Conservation (phyloP, 1,284 basidiomycete genomes). For the Athelia psychrophila region DNA sequence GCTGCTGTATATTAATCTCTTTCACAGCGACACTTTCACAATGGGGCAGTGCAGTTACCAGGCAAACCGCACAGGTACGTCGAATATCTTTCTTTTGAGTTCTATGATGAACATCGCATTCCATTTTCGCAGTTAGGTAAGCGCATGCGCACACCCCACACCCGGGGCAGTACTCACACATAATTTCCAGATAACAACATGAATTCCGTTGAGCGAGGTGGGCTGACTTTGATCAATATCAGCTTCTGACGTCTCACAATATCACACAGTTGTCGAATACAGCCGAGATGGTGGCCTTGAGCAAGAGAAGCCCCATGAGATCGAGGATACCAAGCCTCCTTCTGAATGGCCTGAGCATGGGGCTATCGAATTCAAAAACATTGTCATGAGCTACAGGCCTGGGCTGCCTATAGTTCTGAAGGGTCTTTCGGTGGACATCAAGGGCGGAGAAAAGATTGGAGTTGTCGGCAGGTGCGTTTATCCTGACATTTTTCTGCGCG, state of each 20-base stretch:
- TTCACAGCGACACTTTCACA: slow-evolving; percentile 51
- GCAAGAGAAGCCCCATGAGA: slow-evolving; percentile 66
- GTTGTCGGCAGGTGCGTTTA: slow-evolving; percentile 51
- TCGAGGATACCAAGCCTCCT: slow-evolving; percentile 49
- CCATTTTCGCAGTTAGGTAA: too few relatives aligned
- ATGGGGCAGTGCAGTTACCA: slow-evolving; percentile 54
- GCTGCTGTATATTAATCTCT: too few relatives aligned
- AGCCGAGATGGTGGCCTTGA: slow-evolving; percentile 48
- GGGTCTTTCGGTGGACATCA: slow-evolving; percentile 51
- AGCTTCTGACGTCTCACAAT: slow-evolving; percentile 2
- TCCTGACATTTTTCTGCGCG: not conserved
- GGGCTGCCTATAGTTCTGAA: slow-evolving; percentile 58
- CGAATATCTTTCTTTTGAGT: slow-evolving; percentile 26
- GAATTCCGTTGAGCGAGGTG: slow-evolving; percentile 71
- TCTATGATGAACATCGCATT: too few relatives aligned
- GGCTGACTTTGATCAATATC: slow-evolving; percentile 10
- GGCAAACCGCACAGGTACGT: slow-evolving; percentile 65
- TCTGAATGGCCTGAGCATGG: slow-evolving; percentile 50
- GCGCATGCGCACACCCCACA: too few relatives aligned
- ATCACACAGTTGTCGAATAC: slow-evolving; percentile 53
- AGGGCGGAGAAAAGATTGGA: slow-evolving; percentile 79
- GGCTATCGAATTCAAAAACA: slow-evolving; percentile 49
- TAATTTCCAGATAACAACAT: slow-evolving; percentile 53
- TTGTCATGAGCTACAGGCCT: slow-evolving; percentile 56
- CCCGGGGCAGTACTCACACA: slow-evolving; percentile 3